Evolutionary conservation across 2,329 filamentous ascomycete species (phyloP).

Genomic region (Colletotrichum echinochloae): DNA sequence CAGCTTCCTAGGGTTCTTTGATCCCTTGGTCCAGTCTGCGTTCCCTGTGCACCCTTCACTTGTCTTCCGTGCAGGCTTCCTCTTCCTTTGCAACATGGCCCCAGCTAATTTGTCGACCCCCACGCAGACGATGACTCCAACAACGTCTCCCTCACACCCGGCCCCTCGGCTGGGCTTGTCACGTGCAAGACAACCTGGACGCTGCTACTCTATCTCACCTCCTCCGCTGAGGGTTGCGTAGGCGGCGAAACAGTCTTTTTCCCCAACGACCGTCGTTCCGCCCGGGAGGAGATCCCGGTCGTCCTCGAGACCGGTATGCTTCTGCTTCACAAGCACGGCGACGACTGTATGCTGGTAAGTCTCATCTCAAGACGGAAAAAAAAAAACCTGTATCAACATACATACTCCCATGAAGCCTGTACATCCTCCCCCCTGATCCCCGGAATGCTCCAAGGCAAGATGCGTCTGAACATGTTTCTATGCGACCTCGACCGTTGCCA

Average conservation of each 20-base stretch:
- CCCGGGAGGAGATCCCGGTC: conserved; percentile 76
- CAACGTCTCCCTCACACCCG: conserved; percentile 58
- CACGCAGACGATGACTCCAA: conserved; percentile 87
- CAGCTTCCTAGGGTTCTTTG: conserved; percentile 4
- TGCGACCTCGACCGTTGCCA: conserved; percentile 33
- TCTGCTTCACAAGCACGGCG: conserved; percentile 87
- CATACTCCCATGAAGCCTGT: neutral
- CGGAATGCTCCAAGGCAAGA: conserved; percentile 12
- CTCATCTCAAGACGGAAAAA: neutral
- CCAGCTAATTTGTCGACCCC: conserved; percentile 28
- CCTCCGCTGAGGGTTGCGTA: conserved; percentile 69
- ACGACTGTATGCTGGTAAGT: conserved; percentile 83
- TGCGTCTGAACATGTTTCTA: conserved; percentile 4
- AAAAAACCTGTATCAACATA: neutral
- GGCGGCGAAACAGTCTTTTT: conserved; percentile 96
- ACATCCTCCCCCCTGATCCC: conserved; percentile 32
- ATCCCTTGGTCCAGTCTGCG: conserved; percentile 6
- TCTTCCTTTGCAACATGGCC: conserved; percentile 23
- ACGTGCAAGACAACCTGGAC: conserved; percentile 87
- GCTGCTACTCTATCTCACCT: conserved; percentile 85
- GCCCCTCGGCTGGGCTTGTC: conserved; percentile 50
- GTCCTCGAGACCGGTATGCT: conserved; percentile 86
- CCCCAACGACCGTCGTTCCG: conserved; percentile 70
- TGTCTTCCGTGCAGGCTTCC: conserved; percentile 36
- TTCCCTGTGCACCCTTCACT: conserved; percentile 26